A percentile compares a stretch with the other conserved stretches of the same genome.
Evolutionary conservation across 2,329 filamentous ascomycete species (phyloP).

Genomic region (Beauveria sp.): DNA sequence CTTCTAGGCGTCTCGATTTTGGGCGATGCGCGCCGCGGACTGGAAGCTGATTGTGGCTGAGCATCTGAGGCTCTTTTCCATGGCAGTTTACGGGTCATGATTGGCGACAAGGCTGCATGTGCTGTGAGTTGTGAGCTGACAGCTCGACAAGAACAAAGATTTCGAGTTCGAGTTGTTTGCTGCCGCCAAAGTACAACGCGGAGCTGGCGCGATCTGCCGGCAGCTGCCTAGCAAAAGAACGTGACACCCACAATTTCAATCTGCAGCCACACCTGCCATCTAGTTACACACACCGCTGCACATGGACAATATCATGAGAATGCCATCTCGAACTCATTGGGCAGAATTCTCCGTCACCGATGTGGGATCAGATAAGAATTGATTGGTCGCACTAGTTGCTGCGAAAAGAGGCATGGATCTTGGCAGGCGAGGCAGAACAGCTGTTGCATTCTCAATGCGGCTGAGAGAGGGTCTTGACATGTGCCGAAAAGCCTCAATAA

Average conservation of each 20-base stretch:
- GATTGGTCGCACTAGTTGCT: not conserved
- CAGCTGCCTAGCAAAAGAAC: not conserved
- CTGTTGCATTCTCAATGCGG: no score
- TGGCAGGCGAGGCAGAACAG: not conserved
- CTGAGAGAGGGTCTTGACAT: no score
- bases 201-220: not conserved
- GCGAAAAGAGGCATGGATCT: not conserved
- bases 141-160: no score
- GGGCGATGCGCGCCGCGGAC: not conserved
- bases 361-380: no score
- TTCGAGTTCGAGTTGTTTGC: not conserved
- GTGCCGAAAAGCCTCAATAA: no score
- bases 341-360: no score
- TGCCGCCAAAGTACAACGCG: not conserved
- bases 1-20: not conserved
- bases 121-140: no score
- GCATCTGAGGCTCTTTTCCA: slow-evolving; percentile 32
- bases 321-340: no score
- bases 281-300: not conserved
- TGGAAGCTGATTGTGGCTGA: slow-evolving; percentile 7
- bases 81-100: slow-evolving; percentile 45
- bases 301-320: not conserved
- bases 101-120: not conserved
- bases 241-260: not conserved
- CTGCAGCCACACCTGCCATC: not conserved